Evolutionary conservation across 2,329 filamentous ascomycete genomes (phyloP), one percentile per base, ranked within the genome.

Genomic region (Akanthomyces uredinophilus): DNA sequence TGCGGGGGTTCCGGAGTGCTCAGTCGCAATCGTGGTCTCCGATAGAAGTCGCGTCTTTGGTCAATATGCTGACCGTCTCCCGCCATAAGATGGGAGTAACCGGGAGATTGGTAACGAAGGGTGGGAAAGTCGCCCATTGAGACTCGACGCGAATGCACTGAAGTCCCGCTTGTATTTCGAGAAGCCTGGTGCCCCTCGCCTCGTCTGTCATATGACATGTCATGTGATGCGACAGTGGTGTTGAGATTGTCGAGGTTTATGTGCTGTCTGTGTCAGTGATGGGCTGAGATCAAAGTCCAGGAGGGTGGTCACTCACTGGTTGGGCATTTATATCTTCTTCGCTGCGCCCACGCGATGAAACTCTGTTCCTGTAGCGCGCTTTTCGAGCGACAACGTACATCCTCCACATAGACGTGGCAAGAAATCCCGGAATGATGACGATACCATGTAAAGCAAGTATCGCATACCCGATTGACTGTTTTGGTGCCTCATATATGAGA

Each of bases 381-480:
- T 14, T 46, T 5, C 27, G 13, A 50, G 14, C 16, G 54, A 22
- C 24, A 39, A 22, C 18, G 11, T 27, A 49, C n/a, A 58, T 29
- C 43, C 55, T 44, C 27, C 55, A 29, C 22, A 49, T 46, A n/a
- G 22, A 32, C 13, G 43, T 24, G 55, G 18, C 41, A 37, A 44
- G 43, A 39, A 58, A 58, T 2, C 29, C 55, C 22, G 39, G 27
- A 18, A 47, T 4, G 14, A 58, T 39, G 11, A 58, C 55, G 16
- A 58, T n/a, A 4, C 55, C 55, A 49, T 58, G 55, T 20, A 58
- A 24, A 10, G 29, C 39, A 37, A 58, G n/a, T 22, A 58, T 37
- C 1, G 8, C 41, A 39, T 58, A 58, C 32, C 55, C 55, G 11
- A 49, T 37, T 29, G 24, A 24, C 41, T 58, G 55, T 13, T 44